Evolutionary conservation across 2,329 filamentous ascomycete species (phyloP), one percentile per base, ranked within the genome.

Genomic region (Leptographium wingfieldii): DNA sequence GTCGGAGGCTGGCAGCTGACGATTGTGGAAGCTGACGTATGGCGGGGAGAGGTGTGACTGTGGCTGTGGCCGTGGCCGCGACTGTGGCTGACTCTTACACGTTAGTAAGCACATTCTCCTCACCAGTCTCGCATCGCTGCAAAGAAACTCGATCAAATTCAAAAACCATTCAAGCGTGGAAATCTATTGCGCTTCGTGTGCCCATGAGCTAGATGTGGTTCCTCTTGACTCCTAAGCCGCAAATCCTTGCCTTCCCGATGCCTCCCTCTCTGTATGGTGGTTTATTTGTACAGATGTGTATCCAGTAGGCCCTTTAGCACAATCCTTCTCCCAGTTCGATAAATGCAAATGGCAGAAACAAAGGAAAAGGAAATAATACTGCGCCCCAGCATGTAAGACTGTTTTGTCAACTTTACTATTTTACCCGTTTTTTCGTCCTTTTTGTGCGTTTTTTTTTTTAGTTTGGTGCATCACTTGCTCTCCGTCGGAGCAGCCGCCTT

Each of bases 401-500:
- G n/a, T 55, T 55, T 61, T 61, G 31, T 46, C 33, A n/a, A 40
- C 54, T 56, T 31, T 59, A 14, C 48, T 33, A 10, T 55, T 55
- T 53, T 54, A n/a, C 27, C 48, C 48, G 22, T 53, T 58, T 58
- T 58, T 56, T 56, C 5, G 19, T 48, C 9, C 4, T n/a, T 56
- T 48, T 48, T 10, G n/a, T 57, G 10, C 16, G 25, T 35, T 59
- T 58, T 58, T 58, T 58, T 31, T 16, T 31, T 25, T 11, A 25
- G 33, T 48, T 27, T 22, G 31, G 9, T 38, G 31, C 6, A 9
- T 35, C 31, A 56, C 33, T 60, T 60, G 54, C 31, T 43, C 53
- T 59, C 58, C 62, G 75, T 73, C 31, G 68, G 67, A 19, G 22
- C 22, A 3, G 74, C 74, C 66, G 78, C 73, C 9, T 51, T 14